A percentile compares a stretch with the other conserved stretches of the same genome.
Conservation (phyloP, 768 basidiomycete genomes). For the Porpolomopsis calyptriformis region DNA sequence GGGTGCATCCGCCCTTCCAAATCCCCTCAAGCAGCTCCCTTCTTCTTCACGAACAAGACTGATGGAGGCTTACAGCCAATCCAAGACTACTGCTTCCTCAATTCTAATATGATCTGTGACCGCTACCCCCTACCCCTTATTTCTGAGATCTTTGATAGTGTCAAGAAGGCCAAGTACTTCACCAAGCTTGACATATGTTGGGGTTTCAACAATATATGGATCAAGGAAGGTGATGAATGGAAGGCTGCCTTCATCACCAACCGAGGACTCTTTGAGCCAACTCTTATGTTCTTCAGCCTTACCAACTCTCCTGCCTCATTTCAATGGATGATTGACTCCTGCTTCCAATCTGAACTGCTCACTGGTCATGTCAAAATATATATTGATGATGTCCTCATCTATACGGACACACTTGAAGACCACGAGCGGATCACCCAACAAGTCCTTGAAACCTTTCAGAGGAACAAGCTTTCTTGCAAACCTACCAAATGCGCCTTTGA, state of each 20-base stretch:
- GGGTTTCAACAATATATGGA: no score
- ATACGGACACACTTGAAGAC: not conserved
- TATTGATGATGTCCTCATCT: not conserved
- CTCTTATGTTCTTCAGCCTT: slow-evolving; percentile 12
- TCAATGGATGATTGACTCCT: slow-evolving; percentile 4
- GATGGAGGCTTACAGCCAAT: no score
- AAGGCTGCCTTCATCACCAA: slow-evolving; percentile 8
- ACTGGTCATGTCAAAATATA: not conserved
- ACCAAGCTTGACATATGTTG: no score
- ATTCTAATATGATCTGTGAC: no score
- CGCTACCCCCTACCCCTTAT: no score
- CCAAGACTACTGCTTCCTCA: no score
- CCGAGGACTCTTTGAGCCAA: slow-evolving; percentile 4
- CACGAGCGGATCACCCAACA: not conserved
- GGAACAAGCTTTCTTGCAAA: not conserved
- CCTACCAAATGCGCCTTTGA: not conserved
- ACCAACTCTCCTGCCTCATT: slow-evolving; percentile 17
- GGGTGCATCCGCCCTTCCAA: no score
- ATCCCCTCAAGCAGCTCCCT: no score
- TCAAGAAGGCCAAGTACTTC: no score
- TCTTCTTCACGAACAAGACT: no score
- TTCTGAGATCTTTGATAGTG: no score
- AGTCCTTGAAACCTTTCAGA: not conserved
- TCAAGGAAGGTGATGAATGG: slow-evolving; percentile 5
- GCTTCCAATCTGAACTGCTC: not conserved